Evolutionary conservation across 495 filamentous ascomycete species (phyloP).

Genomic region (Lasiosphaeria miniovina): DNA sequence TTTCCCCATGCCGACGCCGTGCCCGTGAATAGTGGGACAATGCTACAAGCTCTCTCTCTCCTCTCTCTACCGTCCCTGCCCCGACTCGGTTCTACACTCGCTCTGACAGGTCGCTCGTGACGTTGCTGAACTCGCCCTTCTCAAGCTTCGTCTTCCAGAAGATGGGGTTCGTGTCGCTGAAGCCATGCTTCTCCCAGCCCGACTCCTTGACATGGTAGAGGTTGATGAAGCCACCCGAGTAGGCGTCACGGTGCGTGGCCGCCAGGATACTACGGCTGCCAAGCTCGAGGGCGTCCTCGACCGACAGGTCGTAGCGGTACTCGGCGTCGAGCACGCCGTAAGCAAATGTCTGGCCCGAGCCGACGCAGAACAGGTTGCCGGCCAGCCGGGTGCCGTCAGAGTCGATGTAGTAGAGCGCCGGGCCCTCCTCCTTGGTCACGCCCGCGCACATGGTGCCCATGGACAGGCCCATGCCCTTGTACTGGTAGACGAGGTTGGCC

Average conservation of each 20-base stretch:
- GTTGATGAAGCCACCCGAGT: slow-evolving; percentile 98
- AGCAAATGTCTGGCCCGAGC: slow-evolving; percentile 95
- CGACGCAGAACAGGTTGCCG: slow-evolving; percentile 97
- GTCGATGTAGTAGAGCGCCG: slow-evolving; percentile 98
- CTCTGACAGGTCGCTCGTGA: slow-evolving; percentile 71
- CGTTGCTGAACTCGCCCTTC: slow-evolving; percentile 97
- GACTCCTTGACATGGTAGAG: slow-evolving; percentile 97
- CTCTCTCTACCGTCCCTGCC: slow-evolving; percentile 1
- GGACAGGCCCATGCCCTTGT: slow-evolving; percentile 95
- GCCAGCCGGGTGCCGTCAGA: slow-evolving; percentile 90
- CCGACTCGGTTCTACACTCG: slow-evolving; percentile 8
- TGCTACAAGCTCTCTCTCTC: slow-evolving; percentile 15
- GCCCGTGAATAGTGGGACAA: slow-evolving; percentile 19
- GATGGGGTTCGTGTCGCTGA: slow-evolving; percentile 90
- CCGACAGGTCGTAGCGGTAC: slow-evolving; percentile 82
- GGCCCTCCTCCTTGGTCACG: slow-evolving; percentile 93
- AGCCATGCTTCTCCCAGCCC: slow-evolving; percentile 97
- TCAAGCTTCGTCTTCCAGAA: slow-evolving; percentile 99
- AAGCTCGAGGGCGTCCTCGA: slow-evolving; percentile 84
- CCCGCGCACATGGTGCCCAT: slow-evolving; percentile 99
- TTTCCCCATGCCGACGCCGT: slow-evolving; percentile 8
- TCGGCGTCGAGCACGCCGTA: slow-evolving; percentile 96
- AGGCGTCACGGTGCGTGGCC: slow-evolving; percentile 96
- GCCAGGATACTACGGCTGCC: slow-evolving; percentile 89
- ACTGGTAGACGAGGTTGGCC: slow-evolving; percentile 93